Percentiles rank a stretch among this genome's conserved stretches.
phyloP scores from a whole-genome alignment of 192 early-diverging fungal species.

The Gonapodya sp. region DNA sequence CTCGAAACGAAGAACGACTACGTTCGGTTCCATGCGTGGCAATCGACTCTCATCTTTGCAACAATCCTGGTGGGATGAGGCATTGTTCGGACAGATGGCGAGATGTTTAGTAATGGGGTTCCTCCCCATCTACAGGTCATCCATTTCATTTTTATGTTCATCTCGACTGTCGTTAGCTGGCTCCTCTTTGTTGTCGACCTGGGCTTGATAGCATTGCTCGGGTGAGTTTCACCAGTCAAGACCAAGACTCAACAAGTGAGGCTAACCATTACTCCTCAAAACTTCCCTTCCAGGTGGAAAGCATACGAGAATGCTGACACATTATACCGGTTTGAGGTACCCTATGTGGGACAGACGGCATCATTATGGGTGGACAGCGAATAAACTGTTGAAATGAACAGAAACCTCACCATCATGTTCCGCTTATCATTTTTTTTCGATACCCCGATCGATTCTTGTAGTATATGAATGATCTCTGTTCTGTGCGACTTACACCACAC shows the following conservation, averaged over 20 bases:
- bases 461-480: no score
- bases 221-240: background rate
- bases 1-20: background rate
- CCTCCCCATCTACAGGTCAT: background rate
- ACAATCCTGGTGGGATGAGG: background rate
- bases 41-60: background rate
- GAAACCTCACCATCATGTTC: background rate
- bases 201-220: background rate
- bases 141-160: background rate
- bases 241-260: background rate
- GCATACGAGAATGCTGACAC: background rate
- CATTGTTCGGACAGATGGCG: no score
- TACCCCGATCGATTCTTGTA: no score
- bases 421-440: no score
- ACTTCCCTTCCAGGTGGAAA: background rate
- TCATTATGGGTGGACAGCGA: background rate
- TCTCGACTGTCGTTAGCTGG: background rate
- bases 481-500: background rate
- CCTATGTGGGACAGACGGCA: background rate
- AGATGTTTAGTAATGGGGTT: no score
- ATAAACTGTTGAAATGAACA: background rate
- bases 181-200: background rate
- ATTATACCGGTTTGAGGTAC: background rate
- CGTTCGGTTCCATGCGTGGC: slow-evolving; percentile 3
- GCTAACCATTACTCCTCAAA: background rate